Evolutionary conservation across 306 rosid genomes (phyloP).

Genomic region (Cicer bijugum): DNA sequence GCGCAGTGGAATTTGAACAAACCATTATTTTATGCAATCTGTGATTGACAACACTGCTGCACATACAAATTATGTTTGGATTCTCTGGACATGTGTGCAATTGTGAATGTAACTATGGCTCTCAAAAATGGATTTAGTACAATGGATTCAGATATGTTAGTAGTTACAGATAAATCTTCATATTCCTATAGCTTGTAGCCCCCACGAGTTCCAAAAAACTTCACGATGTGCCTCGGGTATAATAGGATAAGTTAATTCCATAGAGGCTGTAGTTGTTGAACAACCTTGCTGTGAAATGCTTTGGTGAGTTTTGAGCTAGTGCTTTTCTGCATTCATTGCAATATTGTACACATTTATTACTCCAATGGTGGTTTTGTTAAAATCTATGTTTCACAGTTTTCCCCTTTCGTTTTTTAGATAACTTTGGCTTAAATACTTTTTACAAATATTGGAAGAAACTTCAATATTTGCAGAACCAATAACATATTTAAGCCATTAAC

Average conservation of each 20-base stretch:
- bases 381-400: not conserved
- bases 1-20: too few species aligned
- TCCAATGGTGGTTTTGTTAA: not conserved
- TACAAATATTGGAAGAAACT: constrained; percentile 1
- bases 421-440: not conserved
- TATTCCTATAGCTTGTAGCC: not conserved
- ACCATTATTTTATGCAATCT: too few species aligned
- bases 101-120: not conserved
- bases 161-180: not conserved
- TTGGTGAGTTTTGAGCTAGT: not conserved
- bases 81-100: not conserved
- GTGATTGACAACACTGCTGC: too few species aligned
- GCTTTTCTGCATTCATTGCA: constrained; percentile 10
- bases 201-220: not conserved
- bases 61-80: not conserved
- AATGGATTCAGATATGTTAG: constrained; percentile 4
- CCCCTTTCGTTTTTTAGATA: not conserved
- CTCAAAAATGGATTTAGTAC: not conserved
- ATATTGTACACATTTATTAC: not conserved
- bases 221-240: not conserved
- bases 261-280: not conserved
- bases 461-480: not conserved
- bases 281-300: not conserved
- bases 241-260: not conserved
- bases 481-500: not conserved